Conservation (phyloP, 2,329 filamentous ascomycete species). For the Colletotrichum gigasporum region DNA sequence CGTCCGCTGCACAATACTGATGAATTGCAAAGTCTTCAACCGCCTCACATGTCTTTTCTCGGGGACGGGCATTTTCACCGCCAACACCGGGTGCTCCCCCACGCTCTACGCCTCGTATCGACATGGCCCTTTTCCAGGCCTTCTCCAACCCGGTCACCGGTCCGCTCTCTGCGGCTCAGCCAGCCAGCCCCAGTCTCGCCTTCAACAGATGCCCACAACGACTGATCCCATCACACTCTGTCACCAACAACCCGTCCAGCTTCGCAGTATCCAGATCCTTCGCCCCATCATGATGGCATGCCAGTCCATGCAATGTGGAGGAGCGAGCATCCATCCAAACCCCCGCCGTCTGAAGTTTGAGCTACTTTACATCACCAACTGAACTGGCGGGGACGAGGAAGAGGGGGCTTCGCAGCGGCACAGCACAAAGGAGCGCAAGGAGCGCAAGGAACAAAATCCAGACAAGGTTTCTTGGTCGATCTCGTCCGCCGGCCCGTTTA, state of each 20-base stretch:
- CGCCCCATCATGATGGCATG: neutral
- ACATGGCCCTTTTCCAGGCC: neutral
- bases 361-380: neutral
- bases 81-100: neutral
- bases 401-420: neutral
- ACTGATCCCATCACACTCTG: neutral
- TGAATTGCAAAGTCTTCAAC: neutral
- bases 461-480: conserved; percentile 10
- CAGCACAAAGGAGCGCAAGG: neutral
- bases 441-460: neutral
- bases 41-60: neutral
- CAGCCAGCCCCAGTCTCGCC: no score
- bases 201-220: no score
- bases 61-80: neutral
- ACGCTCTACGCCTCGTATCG: neutral
- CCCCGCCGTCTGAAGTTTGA: conserved; percentile 9
- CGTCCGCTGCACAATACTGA: neutral
- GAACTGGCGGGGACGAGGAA: neutral
- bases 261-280: neutral
- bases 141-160: conserved; percentile 4
- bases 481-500: neutral
- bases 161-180: conserved; percentile 6
- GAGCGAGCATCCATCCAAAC: neutral
- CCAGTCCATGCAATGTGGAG: neutral
- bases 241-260: neutral